Percentiles rank a stretch among this genome's conserved stretches.
These are phyloP conservation scores for Pelargonium myrrhifolium DNA, from an alignment of 441 rosid species.

Conservation along the genomic window DNA sequence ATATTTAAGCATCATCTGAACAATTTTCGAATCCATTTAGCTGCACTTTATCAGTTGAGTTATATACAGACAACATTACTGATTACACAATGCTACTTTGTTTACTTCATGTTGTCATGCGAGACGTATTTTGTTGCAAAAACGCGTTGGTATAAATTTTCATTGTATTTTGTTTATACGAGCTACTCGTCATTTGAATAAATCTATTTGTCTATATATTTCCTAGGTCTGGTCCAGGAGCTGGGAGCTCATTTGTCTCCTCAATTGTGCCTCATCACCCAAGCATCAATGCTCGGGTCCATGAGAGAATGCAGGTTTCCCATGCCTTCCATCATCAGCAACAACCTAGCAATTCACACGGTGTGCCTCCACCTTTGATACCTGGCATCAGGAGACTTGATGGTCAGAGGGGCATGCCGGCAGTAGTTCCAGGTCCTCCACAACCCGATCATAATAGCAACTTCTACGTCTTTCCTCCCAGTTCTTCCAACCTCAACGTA, in stretches of 20 bases:
- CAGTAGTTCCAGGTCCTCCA: slow-evolving; percentile 22
- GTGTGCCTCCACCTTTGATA: slow-evolving; percentile 25
- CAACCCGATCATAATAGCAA: slow-evolving; percentile 30
- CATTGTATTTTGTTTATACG: not conserved
- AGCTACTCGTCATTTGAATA: slow-evolving; percentile 6
- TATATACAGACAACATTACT: too few relatives aligned
- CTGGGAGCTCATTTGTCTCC: slow-evolving; percentile 35
- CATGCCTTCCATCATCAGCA: slow-evolving; percentile 46
- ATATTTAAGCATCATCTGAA: too few relatives aligned
- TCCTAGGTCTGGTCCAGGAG: slow-evolving; percentile 44
- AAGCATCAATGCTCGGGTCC: slow-evolving; percentile 40
- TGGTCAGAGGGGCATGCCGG: slow-evolving; percentile 29
- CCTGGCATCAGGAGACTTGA: slow-evolving; percentile 36
- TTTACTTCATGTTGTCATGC: not conserved
- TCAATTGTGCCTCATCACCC: slow-evolving; percentile 42
- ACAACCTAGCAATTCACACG: slow-evolving; percentile 27
- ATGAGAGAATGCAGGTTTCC: slow-evolving; percentile 41
- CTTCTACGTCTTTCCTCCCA: slow-evolving; percentile 34
- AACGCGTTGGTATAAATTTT: not conserved
- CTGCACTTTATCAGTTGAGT: too few relatives aligned
- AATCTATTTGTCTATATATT: slow-evolving; percentile 6
- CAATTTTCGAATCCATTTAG: too few relatives aligned
- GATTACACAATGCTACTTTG: not conserved
- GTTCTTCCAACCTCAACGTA: slow-evolving; percentile 22
- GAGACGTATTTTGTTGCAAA: not conserved